These are phyloP conservation scores for Tetrahymena malaccensis DNA, from an alignment of 73 alveolate genomes.

Conservation along the genomic window DNA sequence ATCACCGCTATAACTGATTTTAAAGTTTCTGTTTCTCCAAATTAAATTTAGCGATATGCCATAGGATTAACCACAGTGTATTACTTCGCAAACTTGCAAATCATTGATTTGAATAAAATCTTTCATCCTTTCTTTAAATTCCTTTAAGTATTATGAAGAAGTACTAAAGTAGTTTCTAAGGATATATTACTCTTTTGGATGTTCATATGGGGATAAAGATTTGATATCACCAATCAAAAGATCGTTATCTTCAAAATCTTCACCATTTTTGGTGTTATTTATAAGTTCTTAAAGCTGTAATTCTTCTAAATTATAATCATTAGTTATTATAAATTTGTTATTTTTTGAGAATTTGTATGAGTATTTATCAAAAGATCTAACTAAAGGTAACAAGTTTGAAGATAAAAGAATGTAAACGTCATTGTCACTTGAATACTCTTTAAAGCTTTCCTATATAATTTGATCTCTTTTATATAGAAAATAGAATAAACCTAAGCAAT, in stretches of 20 bases:
- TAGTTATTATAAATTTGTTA: background rate
- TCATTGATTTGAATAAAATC: constrained; percentile 1
- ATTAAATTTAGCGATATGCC: constrained; percentile 61
- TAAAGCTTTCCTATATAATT: constrained; percentile 35
- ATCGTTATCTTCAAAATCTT: background rate
- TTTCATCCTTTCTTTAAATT: background rate
- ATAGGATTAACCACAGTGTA: constrained; percentile 87
- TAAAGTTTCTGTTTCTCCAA: constrained; percentile 54
- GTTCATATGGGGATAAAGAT: background rate
- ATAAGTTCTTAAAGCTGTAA: background rate
- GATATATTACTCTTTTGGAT: background rate
- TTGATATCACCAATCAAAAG: background rate
- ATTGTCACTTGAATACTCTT: constrained; percentile 57
- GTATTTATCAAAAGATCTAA: constrained; percentile 6
- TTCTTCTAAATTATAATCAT: background rate
- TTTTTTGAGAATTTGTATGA: background rate
- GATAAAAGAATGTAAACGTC: constrained; percentile 28
- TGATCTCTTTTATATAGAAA: constrained; percentile 66
- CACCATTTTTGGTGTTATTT: background rate
- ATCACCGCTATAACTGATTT: constrained; percentile 83
- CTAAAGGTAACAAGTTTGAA: background rate
- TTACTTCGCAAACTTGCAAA: constrained; percentile 50
- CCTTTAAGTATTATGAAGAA: constrained; percentile 11
- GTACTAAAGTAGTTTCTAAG: background rate
- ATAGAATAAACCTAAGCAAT: constrained; percentile 79